Conservation (phyloP, 208 protist species). For the Herpetomonas tarakana region DNA sequence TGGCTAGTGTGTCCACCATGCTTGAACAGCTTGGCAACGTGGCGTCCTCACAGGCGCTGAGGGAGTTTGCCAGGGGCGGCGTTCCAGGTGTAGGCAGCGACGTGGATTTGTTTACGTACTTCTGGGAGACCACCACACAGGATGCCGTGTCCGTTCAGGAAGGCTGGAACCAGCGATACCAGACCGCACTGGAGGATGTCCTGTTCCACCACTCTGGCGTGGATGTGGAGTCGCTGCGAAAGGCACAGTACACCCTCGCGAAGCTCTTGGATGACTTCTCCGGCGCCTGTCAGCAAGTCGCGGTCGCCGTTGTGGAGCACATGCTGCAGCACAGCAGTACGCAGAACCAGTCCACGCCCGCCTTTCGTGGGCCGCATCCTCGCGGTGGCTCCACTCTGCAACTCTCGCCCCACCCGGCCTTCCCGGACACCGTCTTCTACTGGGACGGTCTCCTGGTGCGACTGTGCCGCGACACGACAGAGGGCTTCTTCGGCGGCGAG, state of each 20-base stretch:
- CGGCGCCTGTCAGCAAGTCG: slow-evolving; percentile 21
- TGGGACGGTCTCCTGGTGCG: slow-evolving; percentile 39
- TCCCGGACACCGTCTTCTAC: slow-evolving; percentile 26
- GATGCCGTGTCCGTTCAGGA: not conserved
- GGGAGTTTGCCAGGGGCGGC: not conserved
- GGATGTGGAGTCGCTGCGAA: slow-evolving; percentile 1
- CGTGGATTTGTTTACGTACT: slow-evolving; percentile 31
- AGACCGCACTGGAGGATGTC: slow-evolving; percentile 28
- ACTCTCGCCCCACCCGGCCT: slow-evolving; percentile 15
- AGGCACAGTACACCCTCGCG: slow-evolving; percentile 12
- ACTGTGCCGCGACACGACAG: slow-evolving; percentile 47
- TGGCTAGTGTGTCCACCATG: too few species aligned
- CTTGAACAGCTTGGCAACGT: too few species aligned
- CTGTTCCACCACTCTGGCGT: slow-evolving; percentile 10
- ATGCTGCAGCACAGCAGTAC: slow-evolving; percentile 13
- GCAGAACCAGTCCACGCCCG: too few species aligned
- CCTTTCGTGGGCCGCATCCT: too few species aligned
- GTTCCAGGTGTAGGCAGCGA: slow-evolving; percentile 15
- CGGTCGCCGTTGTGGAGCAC: slow-evolving; percentile 36
- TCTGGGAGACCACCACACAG: slow-evolving; percentile 23
- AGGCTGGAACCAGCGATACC: slow-evolving; percentile 55
- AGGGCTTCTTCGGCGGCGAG: slow-evolving; percentile 44
- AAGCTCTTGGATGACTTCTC: slow-evolving; percentile 32
- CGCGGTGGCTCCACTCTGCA: too few species aligned
- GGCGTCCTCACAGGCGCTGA: too few species aligned